These are phyloP conservation scores for Candida chauliodis DNA, from an alignment of 805 yeast genomes.

Conservation along the genomic window DNA sequence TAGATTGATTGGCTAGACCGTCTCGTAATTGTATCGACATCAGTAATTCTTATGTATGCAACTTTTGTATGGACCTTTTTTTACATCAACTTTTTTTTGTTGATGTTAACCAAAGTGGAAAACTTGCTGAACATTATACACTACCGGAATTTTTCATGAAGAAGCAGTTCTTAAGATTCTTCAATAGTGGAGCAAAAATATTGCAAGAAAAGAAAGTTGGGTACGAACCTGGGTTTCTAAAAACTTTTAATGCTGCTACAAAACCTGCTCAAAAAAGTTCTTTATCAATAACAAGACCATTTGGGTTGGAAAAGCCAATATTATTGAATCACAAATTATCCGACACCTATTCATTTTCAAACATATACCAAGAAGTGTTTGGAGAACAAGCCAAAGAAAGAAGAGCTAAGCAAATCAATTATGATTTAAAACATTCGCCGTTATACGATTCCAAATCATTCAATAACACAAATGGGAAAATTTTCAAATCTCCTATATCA, in stretches of 20 bases:
- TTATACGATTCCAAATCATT: constrained; percentile 44
- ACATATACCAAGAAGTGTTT: constrained; percentile 24
- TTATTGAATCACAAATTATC: constrained; percentile 21
- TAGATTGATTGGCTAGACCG: constrained; percentile 58
- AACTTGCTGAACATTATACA: constrained; percentile 1
- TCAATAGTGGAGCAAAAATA: neutral
- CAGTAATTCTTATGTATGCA: neutral
- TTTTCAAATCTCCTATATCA: constrained; percentile 79
- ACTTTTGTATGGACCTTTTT: neutral
- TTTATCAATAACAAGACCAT: constrained; percentile 29
- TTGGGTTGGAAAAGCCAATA: constrained; percentile 33
- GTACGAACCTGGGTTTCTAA: constrained; percentile 30
- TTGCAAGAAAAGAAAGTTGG: constrained; percentile 1
- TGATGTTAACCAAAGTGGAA: constrained; percentile 1
- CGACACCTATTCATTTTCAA: constrained; percentile 14
- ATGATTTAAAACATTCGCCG: constrained; percentile 42
- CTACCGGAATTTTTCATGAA: constrained; percentile 5
- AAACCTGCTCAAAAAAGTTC: constrained; percentile 37
- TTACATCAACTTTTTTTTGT: neutral
- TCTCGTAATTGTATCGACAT: constrained; percentile 61
- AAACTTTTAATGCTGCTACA: constrained; percentile 34
- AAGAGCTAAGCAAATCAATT: constrained; percentile 37
- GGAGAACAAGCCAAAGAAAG: constrained; percentile 33
- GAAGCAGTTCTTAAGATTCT: neutral
- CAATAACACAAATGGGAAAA: constrained; percentile 76